phyloP scores from a whole-genome alignment of 2,329 filamentous ascomycete genomes.

The Calonectria ilicicola region DNA sequence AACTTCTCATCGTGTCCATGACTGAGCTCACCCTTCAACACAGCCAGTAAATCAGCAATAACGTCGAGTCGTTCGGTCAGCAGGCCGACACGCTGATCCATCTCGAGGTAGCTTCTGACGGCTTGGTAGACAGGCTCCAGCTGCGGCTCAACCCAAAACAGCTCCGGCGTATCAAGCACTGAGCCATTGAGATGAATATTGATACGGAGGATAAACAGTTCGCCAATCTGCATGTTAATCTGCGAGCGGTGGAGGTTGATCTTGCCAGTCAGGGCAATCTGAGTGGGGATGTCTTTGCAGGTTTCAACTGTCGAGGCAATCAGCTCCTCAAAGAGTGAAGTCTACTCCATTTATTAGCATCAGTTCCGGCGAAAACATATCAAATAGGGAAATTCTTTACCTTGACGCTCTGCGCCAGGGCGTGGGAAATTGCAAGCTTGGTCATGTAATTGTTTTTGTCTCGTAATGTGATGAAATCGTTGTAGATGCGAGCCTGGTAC shows the following conservation, averaged over 20 bases:
- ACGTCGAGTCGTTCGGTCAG: constrained; percentile 88
- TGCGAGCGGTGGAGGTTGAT: constrained; percentile 88
- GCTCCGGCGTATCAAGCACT: constrained; percentile 94
- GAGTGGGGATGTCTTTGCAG: constrained; percentile 91
- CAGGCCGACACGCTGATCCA: constrained; percentile 93
- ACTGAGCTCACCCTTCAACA: constrained; percentile 94
- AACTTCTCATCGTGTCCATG: constrained; percentile 92
- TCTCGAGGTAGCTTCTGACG: constrained; percentile 94
- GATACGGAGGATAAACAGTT: constrained; percentile 96
- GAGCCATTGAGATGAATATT: constrained; percentile 98
- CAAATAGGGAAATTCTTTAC: constrained; percentile 50
- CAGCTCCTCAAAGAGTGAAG: constrained; percentile 94
- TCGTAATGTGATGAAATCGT: constrained; percentile 95
- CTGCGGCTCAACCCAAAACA: constrained; percentile 99
- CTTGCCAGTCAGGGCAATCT: constrained; percentile 92
- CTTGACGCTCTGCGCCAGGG: constrained; percentile 95
- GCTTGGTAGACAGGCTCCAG: constrained; percentile 97
- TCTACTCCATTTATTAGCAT: constrained; percentile 61
- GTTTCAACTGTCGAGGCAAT: constrained; percentile 93
- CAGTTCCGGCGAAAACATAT: not conserved
- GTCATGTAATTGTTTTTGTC: constrained; percentile 99
- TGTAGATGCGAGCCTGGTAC: constrained; percentile 98
- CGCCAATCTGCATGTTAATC: constrained; percentile 99
- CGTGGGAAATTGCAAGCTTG: constrained; percentile 96
- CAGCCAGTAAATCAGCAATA: constrained; percentile 91